A percentile compares a stretch with the other conserved stretches of the same genome.
phyloP scores from a whole-genome alignment of 768 basidiomycete genomes.

The Crepidotus variabilis region DNA sequence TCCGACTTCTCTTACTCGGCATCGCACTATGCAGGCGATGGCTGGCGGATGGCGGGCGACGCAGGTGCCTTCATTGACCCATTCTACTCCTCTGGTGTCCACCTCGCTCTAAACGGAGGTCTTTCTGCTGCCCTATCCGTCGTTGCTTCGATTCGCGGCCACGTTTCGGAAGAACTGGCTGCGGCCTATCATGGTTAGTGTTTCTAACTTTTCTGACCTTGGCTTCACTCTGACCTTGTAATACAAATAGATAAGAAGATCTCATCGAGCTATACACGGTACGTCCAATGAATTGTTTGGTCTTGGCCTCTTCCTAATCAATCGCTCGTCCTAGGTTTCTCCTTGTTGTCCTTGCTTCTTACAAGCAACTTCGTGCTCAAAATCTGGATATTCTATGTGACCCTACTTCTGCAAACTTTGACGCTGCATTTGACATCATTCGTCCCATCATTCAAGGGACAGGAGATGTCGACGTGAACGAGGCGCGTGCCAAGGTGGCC shows the following conservation, averaged over 20 bases:
- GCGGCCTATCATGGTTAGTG: conserved; percentile 24
- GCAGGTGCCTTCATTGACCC: conserved; percentile 47
- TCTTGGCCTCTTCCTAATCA: not conserved
- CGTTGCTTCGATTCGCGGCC: conserved; percentile 29
- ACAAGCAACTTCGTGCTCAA: conserved; percentile 48
- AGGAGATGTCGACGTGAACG: not conserved
- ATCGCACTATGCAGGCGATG: conserved; percentile 26
- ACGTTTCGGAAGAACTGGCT: conserved; percentile 25
- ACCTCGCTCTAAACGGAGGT: conserved; percentile 35
- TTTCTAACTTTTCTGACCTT: not conserved
- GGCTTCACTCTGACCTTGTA: not conserved
- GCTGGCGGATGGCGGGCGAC: conserved; percentile 36
- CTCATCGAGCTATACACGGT: conserved; percentile 32
- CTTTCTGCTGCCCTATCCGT: conserved; percentile 36
- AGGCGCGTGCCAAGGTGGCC: not conserved
- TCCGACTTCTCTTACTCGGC: conserved; percentile 37
- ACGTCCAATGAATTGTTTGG: not conserved
- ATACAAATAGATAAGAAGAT: conserved; percentile 21
- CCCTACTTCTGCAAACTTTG: conserved; percentile 43
- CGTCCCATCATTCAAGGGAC: conserved; percentile 21
- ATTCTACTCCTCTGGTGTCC: conserved; percentile 43
- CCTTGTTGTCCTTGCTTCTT: conserved; percentile 47
- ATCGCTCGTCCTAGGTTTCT: conserved; percentile 32
- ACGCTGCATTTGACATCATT: conserved; percentile 43
- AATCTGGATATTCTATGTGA: conserved; percentile 34